Base-by-base conservation (phyloP, 75 land plant species). In the Selaginella moellendorffii region DNA sequence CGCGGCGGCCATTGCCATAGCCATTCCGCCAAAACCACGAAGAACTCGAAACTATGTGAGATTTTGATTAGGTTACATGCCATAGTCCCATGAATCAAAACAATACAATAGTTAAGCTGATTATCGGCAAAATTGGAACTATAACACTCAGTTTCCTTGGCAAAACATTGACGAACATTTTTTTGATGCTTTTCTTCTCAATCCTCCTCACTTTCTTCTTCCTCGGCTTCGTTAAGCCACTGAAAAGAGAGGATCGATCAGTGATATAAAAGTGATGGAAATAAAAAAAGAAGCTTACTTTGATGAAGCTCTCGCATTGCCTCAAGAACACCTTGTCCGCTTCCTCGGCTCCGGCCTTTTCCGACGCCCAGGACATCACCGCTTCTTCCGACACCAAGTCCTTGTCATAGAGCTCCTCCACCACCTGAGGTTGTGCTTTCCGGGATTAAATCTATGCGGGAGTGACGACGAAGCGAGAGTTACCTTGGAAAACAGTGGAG, bases 321-420 rank as follows among this genome's bases (percentile, higher is more conserved):
- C 74, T 88, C n/a, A 91, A 61, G 63, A 91, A 88, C 26, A 81
- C 52, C 68, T 80, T 88, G 63, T 87, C 93, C 18, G 76, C 61
- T 26, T 91, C 97, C 65, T 91, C 97, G 2, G 97, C 95, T 54
- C 61, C 84, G 65, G 82, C 76, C 71, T 91, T 91, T 63, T 91
- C 97, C 51, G 75, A 54, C 9, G 78, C 89, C 97, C 95, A 91
- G 26, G 68, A 64, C 9, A 85, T 62, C 56, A 91, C 85, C 31
- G 95, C 93, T 27, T 85, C 83, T 68, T 91, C 97, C 54, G 83
- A 70, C 27, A 85, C 0, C 53, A 85, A 62, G 10, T 91, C 95
- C 28, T 72, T 66, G 1, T 84, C 88, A 74, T 91, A 91, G 10
- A 91, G 68, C 1, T 42, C 27, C 30, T 63, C 71, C 73, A 91